These are phyloP conservation scores for Paecilomyces dactylethromorphus DNA, from an alignment of 2,329 filamentous ascomycete species.

Conservation along the genomic window DNA sequence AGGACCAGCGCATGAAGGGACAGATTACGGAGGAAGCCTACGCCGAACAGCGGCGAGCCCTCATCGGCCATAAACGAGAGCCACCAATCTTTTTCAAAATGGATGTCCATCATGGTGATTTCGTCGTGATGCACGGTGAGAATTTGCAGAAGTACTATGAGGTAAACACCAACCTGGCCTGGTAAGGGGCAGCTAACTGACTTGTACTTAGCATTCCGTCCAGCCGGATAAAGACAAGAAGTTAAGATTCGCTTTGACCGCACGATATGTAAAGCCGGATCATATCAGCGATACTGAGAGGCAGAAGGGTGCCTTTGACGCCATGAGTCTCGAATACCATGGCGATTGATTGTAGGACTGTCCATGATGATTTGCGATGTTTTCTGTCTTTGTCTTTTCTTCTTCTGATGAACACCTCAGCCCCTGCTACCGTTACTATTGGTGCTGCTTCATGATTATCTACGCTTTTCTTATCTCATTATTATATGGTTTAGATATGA, in stretches of 20 bases:
- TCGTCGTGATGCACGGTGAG: constrained; percentile 53
- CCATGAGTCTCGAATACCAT: constrained; percentile 20
- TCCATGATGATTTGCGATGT: not conserved
- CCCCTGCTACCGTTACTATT: not conserved
- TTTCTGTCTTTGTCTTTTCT: not conserved
- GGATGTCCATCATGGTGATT: constrained; percentile 49
- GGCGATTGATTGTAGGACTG: constrained; percentile 17
- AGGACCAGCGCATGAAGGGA: constrained; percentile 10
- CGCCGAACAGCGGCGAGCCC: constrained; percentile 13
- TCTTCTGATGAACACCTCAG: not conserved
- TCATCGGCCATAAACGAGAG: constrained; percentile 17
- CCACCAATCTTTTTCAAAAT: constrained; percentile 34
- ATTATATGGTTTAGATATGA: not conserved
- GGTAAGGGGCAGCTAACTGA: not conserved
- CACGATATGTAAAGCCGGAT: constrained; percentile 25
- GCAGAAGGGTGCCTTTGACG: constrained; percentile 21
- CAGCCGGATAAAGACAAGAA: constrained; percentile 16
- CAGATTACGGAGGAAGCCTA: constrained; percentile 17
- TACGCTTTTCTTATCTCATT: not conserved
- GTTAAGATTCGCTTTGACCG: constrained; percentile 30
- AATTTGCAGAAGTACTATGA: constrained; percentile 51
- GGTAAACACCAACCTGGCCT: constrained; percentile 14
- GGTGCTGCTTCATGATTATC: not conserved
- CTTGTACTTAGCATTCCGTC: constrained; percentile 21
- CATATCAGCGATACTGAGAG: constrained; percentile 13